Conservation (phyloP, 2,329 filamentous ascomycete species). For the Cercospora berteroae region DNA sequence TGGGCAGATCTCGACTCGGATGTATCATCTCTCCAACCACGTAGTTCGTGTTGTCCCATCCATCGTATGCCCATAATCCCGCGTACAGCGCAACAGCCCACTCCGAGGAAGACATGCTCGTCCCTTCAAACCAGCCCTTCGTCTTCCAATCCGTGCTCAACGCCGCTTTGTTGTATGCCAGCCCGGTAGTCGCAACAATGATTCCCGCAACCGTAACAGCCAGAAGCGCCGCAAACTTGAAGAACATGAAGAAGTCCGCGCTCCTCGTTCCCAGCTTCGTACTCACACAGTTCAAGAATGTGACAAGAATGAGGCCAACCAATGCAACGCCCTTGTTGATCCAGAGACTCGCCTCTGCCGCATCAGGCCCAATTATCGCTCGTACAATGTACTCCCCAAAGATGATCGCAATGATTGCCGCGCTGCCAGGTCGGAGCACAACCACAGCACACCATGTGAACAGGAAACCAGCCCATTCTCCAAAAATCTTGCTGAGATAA, state of each 20-base stretch:
- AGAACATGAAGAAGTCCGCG: conserved; percentile 91
- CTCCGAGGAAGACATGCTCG: conserved; percentile 72
- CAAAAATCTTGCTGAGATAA: conserved; percentile 94
- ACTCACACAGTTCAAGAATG: conserved; percentile 83
- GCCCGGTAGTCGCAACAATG: conserved; percentile 82
- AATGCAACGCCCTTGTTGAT: conserved; percentile 86
- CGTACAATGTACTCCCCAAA: conserved; percentile 97
- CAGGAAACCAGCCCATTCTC: conserved; percentile 85
- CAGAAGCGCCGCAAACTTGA: conserved; percentile 88
- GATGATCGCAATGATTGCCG: conserved; percentile 94
- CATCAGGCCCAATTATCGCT: conserved; percentile 81
- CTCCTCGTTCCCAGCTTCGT: conserved; percentile 83
- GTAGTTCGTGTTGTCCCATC: conserved; percentile 99
- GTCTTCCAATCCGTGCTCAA: conserved; percentile 70
- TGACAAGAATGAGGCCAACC: conserved; percentile 71
- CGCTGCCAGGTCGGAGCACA: conserved; percentile 88
- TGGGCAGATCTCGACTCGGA: conserved; percentile 81
- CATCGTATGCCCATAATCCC: conserved; percentile 96
- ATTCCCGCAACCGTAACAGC: conserved; percentile 85
- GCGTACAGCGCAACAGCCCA: conserved; percentile 96
- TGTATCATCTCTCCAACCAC: conserved; percentile 97
- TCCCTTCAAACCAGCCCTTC: conserved; percentile 79
- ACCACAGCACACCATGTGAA: conserved; percentile 96
- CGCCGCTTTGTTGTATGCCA: conserved; percentile 71
- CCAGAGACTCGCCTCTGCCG: conserved; percentile 77